Evolutionary conservation across 768 basidiomycete species (phyloP).

Genomic region (Pleurotus tuber-regium): DNA sequence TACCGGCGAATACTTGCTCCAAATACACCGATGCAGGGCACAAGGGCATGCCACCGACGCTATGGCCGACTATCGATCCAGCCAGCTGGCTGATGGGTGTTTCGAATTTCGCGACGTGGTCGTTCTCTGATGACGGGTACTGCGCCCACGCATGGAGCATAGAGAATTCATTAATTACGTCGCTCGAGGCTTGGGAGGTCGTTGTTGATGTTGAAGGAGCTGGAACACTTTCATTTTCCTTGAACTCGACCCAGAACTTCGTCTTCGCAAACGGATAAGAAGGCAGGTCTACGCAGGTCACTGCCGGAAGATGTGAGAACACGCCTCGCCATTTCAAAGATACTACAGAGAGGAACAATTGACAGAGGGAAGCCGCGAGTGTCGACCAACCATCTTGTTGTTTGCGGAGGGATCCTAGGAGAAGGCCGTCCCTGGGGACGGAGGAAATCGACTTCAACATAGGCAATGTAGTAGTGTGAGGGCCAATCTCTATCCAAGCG

Average conservation of each 20-base stretch:
- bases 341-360: constrained; percentile 42
- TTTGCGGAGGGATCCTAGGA: constrained; percentile 52
- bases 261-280: constrained; percentile 59
- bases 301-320: constrained; percentile 42
- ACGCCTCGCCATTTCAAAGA: constrained; percentile 53
- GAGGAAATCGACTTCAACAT: constrained; percentile 48
- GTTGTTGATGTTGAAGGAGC: not conserved
- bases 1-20: constrained; percentile 50
- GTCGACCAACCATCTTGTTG: constrained; percentile 41
- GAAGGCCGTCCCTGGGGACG: constrained; percentile 27
- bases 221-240: constrained; percentile 20
- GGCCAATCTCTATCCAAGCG: constrained; percentile 68
- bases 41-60: constrained; percentile 49
- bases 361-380: constrained; percentile 43
- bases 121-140: constrained; percentile 34
- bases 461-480: constrained; percentile 55
- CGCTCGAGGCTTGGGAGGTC: not conserved
- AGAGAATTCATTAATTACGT: constrained; percentile 23
- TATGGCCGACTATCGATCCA: constrained; percentile 51
- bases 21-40: constrained; percentile 70
- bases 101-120: constrained; percentile 46
- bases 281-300: constrained; percentile 50
- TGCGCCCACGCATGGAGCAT: constrained; percentile 44
- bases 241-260: constrained; percentile 56
- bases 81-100: constrained; percentile 46